Base-by-base conservation (phyloP, 805 yeast genomes). In the Lipomyces anomalus region DNA sequence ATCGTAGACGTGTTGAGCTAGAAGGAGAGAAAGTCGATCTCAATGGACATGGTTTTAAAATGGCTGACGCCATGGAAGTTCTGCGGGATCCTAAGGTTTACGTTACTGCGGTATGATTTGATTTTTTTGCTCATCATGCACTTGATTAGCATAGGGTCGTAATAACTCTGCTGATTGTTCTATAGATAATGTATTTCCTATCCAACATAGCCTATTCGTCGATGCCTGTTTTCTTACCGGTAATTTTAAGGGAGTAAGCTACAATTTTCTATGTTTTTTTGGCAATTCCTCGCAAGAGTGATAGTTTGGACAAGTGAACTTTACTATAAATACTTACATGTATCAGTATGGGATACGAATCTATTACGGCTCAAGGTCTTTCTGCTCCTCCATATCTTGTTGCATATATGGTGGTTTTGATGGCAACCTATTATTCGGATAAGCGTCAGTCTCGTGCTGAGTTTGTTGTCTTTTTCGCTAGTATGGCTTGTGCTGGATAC, bases 371-470 rank as follows among this genome's bases (percentile, higher is more conserved):
- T 3, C 68, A 77, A 46, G 73, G 76, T 53, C 65, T 78, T 46
- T 75, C 82, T 6, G 81, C 78, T 20, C 82, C 82, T 17, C 82
- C 82, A 7, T 78, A 77, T 57, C 59, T 73, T 37, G 58, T 76
- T 43, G 79, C 81, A 0, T 80, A 75, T 6, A 61, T 73, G n/a
- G 62, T 67, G 3, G 76, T 81, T 1, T 75, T 69, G 54, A 35
- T 74, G 9, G 50, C 55, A 6, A 46, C 57, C 13, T 44, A 47
- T 30, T 24, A 40, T 6, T 69, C 74, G 67, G 78, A 73, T 55
- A 68, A 65, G 44, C 30, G 23, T 17, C 38, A 49, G 42, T 53
- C 52, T 22, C 55, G 65, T 6, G 61, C 63, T 17, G 44, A 55
- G 22, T 44, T 57, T 29, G 47, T 51, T 21, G 37, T 49, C 11